Base-by-base conservation (phyloP, 371 early-diverging fungal genomes). In the Rhizoclosmatium hyalinum region DNA sequence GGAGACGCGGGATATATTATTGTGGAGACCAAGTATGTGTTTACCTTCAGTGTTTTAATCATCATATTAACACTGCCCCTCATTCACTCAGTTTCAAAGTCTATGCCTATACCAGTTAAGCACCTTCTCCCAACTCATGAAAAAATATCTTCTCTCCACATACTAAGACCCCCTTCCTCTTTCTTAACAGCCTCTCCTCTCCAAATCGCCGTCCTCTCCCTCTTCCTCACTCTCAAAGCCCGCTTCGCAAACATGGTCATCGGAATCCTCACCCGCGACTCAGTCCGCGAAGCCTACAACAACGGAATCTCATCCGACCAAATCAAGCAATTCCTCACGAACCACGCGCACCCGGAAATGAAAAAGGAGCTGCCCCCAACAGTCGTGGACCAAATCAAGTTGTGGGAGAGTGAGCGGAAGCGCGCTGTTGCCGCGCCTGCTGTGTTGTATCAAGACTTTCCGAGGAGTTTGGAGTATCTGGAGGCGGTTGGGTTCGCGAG, bases 341-440 rank as follows among this genome's bases (percentile, higher is more conserved):
- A 92, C 8, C 95, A 98, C 77, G 96, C 98, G 0, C 98, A 98
- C 80, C 92, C 94, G 17, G 93, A 95, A 75, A 95, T 98, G 95
- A 86, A 75, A 92, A 93, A 82, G 6, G 53, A 90, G 85, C 77
- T 99, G 58, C 98, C 99, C 0, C 76, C 92, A 12, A 96, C 97
- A 0, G 96, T 99, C 2, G 89, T 95, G 0, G 99, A 98, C 84
- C 99, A 99, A 83, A 94, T 99, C 44, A 86, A 93, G 46, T 82
- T 99, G 70, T 99, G 99, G 99, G 99, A 99, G 82, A 91, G 93
- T 83, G 99, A 99, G 80, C 89, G 94, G 76, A 95, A 98, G 75
- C 87, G 99, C 42, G 84, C 99, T 54, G 71, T 74, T 43, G 65
- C 74, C 6, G 63, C 60, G 5, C 57, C 58, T 12, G 81, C 94